phyloP scores from a whole-genome alignment of 257 asterid species.

The Nicotiana otophora region DNA sequence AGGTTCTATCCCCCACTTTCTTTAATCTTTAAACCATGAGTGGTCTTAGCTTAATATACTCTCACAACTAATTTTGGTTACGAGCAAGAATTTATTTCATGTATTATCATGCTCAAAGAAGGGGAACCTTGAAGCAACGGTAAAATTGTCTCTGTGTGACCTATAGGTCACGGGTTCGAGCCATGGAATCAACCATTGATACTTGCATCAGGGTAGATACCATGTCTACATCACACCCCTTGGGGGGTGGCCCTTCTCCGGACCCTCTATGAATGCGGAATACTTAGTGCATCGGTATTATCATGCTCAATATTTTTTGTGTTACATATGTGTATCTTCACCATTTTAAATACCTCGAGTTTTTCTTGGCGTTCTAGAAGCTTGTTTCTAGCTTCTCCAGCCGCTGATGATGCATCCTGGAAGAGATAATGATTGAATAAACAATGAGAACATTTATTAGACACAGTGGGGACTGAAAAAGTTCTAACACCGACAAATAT shows the following conservation, averaged over 20 bases:
- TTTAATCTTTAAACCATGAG: neutral
- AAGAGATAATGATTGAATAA: constrained; percentile 12
- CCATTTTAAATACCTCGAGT: constrained; percentile 56
- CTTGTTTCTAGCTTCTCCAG: constrained; percentile 82
- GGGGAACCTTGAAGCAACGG: too few relatives aligned
- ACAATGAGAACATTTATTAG: constrained; percentile 9
- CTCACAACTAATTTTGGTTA: neutral
- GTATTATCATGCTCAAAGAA: neutral
- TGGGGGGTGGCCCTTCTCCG: too few relatives aligned
- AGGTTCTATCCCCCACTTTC: neutral
- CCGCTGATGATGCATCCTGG: constrained; percentile 85
- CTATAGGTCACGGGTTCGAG: too few relatives aligned
- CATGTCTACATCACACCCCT: too few relatives aligned
- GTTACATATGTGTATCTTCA: neutral
- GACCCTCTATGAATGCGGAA: too few relatives aligned
- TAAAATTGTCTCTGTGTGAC: too few relatives aligned
- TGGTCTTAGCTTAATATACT: neutral
- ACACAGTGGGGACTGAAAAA: neutral
- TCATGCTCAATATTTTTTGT: neutral
- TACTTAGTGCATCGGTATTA: too few relatives aligned
- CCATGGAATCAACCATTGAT: too few relatives aligned
- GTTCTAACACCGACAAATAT: neutral
- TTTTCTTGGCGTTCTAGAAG: constrained; percentile 87
- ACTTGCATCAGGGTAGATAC: too few relatives aligned
- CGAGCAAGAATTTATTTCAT: neutral